phyloP scores from a whole-genome alignment of 352 stramenopile genomes.

The Globisporangium barbulae region DNA sequence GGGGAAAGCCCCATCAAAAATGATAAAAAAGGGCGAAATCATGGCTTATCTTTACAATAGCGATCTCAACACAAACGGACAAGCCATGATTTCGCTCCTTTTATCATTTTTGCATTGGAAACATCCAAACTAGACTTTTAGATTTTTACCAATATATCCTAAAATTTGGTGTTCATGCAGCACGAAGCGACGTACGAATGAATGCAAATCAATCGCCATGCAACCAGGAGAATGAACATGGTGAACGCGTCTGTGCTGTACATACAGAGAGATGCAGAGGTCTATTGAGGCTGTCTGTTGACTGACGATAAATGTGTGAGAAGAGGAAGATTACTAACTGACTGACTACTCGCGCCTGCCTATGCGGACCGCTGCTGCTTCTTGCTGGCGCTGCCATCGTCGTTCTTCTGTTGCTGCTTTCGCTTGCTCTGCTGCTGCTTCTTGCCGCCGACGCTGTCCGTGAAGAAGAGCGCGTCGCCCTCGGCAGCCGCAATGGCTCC shows the following conservation, averaged over 20 bases:
- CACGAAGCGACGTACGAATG: background rate
- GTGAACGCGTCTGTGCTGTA: no score
- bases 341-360: background rate
- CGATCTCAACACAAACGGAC: no score
- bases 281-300: no score
- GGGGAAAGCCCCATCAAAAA: no score
- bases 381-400: background rate
- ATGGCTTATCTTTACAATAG: no score
- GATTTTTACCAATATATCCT: no score
- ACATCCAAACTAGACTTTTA: no score
- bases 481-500: background rate
- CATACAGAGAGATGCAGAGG: no score
- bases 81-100: no score
- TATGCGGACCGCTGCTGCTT: slow-evolving; percentile 6
- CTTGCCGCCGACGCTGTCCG: slow-evolving; percentile 51
- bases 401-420: slow-evolving; percentile 1
- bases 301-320: background rate
- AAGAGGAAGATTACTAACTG: background rate
- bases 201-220: background rate
- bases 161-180: no score
- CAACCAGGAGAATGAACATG: background rate
- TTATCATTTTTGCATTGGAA: no score
- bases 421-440: slow-evolving; percentile 31
- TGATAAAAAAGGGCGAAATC: no score
- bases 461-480: slow-evolving; percentile 42